A percentile compares a stretch with the other conserved stretches of the same genome.
Evolutionary conservation across 306 rosid species (phyloP).

Genomic region (Canavalia gladiata): DNA sequence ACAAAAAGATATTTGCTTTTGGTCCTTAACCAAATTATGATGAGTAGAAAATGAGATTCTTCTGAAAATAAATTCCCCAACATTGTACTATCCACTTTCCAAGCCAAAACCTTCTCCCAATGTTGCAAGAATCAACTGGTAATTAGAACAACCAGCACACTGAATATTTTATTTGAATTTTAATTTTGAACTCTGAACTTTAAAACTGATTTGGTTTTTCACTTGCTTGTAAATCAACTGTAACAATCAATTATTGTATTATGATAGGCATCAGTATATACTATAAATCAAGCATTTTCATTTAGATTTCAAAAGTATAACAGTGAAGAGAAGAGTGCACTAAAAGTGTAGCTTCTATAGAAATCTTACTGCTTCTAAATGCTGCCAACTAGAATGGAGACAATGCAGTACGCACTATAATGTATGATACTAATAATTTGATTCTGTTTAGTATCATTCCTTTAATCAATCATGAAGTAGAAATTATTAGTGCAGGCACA

Average conservation of each 20-base stretch:
- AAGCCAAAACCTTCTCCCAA: not conserved
- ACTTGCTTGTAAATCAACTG: conserved; percentile 26
- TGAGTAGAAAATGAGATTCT: conserved; percentile 15
- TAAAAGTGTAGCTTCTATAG: conserved; percentile 19
- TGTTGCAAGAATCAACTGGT: not conserved
- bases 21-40: conserved; percentile 25
- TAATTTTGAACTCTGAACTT: conserved; percentile 12
- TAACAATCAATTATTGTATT: conserved; percentile 23
- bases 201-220: conserved; percentile 18
- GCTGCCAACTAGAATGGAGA: conserved; percentile 38
- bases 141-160: not conserved
- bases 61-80: conserved; percentile 33
- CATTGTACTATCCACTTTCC: conserved; percentile 32
- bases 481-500: conserved; percentile 34
- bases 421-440: conserved; percentile 44
- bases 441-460: conserved; percentile 30
- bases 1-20: conserved; percentile 40
- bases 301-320: not conserved
- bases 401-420: conserved; percentile 19
- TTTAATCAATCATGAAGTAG: conserved; percentile 41
- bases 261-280: conserved; percentile 21
- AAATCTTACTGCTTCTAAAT: conserved; percentile 33
- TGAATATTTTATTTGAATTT: not conserved
- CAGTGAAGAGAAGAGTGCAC: conserved; percentile 34
- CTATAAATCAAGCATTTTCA: conserved; percentile 10